Percentiles rank a stretch among this genome's conserved stretches.
Conservation (phyloP, 169 alveolate genomes). For the Plasmodium fragile region DNA sequence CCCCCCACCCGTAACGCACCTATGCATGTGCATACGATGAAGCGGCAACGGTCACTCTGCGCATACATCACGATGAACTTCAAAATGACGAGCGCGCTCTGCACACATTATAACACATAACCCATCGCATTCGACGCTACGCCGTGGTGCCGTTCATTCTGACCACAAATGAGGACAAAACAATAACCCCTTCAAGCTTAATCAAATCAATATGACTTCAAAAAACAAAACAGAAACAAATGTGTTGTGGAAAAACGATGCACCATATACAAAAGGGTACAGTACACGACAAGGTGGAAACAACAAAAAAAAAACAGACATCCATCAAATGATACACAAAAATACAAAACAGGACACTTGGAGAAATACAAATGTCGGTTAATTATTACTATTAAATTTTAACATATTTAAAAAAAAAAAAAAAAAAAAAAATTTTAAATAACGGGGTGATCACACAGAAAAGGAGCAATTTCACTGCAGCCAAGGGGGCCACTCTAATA, state of each 20-base stretch:
- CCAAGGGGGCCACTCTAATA: not conserved
- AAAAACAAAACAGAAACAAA: not conserved
- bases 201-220: not conserved
- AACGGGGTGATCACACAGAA: not conserved
- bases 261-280: not conserved
- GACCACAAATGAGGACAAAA: not conserved
- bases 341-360: not conserved
- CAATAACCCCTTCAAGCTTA: not conserved
- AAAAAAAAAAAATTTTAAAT: not conserved
- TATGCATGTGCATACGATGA: not conserved
- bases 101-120: not conserved
- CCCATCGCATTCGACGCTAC: not conserved
- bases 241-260: not conserved
- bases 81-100: not conserved
- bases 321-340: not conserved
- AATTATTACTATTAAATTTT: conserved; percentile 11
- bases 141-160: not conserved
- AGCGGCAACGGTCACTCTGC: not conserved
- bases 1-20: not conserved
- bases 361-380: not conserved
- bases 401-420: conserved; percentile 16
- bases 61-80: not conserved
- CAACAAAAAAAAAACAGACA: not conserved
- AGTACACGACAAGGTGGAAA: not conserved
- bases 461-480: not conserved